Evolutionary conservation across 2,329 filamentous ascomycete species (phyloP), one percentile per base, ranked within the genome.

Genomic region (Pseudonectria buxi): DNA sequence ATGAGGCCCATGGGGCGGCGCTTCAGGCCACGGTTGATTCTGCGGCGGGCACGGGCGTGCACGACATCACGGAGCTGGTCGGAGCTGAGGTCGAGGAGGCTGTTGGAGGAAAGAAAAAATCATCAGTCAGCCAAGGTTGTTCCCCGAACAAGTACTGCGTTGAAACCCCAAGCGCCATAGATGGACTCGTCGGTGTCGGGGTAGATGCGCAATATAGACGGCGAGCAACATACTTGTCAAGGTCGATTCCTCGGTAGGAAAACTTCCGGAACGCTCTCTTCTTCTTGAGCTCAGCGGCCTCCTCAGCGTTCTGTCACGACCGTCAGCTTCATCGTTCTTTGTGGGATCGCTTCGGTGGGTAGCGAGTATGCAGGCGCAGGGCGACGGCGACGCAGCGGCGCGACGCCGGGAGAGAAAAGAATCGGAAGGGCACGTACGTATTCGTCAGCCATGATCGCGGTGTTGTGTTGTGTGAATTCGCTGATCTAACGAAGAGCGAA

Each of bases 221-320:
- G 37, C 32, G 35, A 26, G 34, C 25, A 54, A 75, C 88, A 64
- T 89, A 95, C 90, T 95, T 86, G 71, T 98, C 92, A 70, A 98
- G 89, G 72, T 98, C 92, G 71, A 98, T 86, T 66, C 92, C 92
- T 68, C 92, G 86, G 86, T 95, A 98, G 58, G 89, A 92, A 70
- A 96, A 98, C 84, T 96, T 98, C 77, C 88, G 86, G 86, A 96
- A 95, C 60, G 88, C 76, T 90, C 92, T 94, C 78, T 84, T 94
- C 81, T 86, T 94, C 88, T 96, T 98, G 73, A 98, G 76, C 86
- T 95, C 92, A 68, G 88, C 90, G 73, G 90, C 90, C 80, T 92
- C 86, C 78, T 94, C 88, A 69, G 89, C 83, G 77, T 95, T 90
- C 88, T 95, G 61, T 58, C 43, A 41, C 33, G 45, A 43, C 48